phyloP scores from a whole-genome alignment of 306 rosid genomes.

The Dryas alaskensis region DNA sequence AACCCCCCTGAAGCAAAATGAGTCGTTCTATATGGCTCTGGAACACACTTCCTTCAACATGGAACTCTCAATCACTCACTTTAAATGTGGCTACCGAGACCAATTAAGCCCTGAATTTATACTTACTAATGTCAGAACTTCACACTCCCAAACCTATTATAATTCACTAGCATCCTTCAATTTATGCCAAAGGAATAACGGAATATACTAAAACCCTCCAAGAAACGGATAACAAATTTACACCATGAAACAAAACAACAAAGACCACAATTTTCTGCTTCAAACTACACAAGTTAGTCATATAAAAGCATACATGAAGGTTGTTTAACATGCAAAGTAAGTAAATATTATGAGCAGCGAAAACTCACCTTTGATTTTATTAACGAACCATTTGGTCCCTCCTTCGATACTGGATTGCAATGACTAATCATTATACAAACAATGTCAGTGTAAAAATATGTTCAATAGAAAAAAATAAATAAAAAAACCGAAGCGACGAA shows the following conservation, averaged over 20 bases:
- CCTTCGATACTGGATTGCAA: slow-evolving; percentile 63
- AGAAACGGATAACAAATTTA: too few relatives aligned
- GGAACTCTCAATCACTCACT: not conserved
- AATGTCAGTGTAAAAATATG: slow-evolving; percentile 27
- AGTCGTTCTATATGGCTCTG: not conserved
- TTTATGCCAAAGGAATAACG: too few relatives aligned
- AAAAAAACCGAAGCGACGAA: slow-evolving; percentile 5
- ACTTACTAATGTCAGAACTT: not conserved
- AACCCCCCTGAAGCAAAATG: not conserved
- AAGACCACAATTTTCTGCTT: not conserved
- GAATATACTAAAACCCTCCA: too few relatives aligned
- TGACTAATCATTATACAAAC: slow-evolving; percentile 44
- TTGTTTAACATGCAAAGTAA: slow-evolving; percentile 7
- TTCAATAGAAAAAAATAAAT: not conserved
- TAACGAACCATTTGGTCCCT: slow-evolving; percentile 82
- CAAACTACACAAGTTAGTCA: not conserved
- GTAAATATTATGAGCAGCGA: not conserved
- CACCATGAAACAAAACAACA: not conserved
- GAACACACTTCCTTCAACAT: not conserved
- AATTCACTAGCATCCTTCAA: not conserved
- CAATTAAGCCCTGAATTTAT: not conserved
- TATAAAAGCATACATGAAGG: not conserved
- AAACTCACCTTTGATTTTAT: slow-evolving; percentile 74
- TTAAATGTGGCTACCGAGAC: not conserved
- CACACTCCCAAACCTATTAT: not conserved